Conservation (phyloP, 1,284 basidiomycete species). For the Cutaneotrichosporon sp. region DNA sequence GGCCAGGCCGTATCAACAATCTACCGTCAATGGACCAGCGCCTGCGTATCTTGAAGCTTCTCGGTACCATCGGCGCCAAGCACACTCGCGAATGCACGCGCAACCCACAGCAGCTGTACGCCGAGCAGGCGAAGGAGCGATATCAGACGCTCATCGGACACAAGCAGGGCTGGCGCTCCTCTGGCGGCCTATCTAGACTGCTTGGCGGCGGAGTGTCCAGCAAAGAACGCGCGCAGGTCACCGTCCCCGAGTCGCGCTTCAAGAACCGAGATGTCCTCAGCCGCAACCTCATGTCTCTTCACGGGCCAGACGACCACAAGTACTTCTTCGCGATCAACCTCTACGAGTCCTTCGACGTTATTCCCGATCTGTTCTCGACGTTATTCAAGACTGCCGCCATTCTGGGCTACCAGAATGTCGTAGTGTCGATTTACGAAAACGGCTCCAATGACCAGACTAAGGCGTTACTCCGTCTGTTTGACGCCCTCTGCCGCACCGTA, state of each 20-base stretch:
- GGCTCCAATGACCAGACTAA: constrained; percentile 95
- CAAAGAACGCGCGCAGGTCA: constrained; percentile 22
- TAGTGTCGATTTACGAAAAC: constrained; percentile 96
- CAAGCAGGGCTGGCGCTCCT: constrained; percentile 54
- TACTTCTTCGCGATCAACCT: constrained; percentile 98
- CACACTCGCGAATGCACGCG: constrained; percentile 87
- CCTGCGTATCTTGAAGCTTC: constrained; percentile 72
- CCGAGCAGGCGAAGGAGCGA: constrained; percentile 73
- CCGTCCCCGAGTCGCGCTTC: constrained; percentile 14
- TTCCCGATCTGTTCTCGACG: constrained; percentile 92
- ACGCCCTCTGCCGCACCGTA: constrained; percentile 77
- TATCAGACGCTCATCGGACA: constrained; percentile 78
- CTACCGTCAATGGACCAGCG: constrained; percentile 72
- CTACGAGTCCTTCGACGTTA: constrained; percentile 96
- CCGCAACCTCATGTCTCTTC: constrained; percentile 44
- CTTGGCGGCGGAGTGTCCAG: constrained; percentile 29
- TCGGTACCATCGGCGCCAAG: constrained; percentile 78
- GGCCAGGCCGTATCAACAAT: constrained; percentile 9
- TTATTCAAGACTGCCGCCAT: constrained; percentile 84
- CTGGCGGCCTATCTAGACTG: constrained; percentile 57
- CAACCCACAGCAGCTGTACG: constrained; percentile 72
- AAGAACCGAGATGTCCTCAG: constrained; percentile 45
- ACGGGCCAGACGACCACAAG: constrained; percentile 60
- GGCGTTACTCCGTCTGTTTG: constrained; percentile 84
- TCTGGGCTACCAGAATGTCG: constrained; percentile 91